phyloP scores from a whole-genome alignment of 2,329 filamentous ascomycete species.

The Parascedosporium putredinis region DNA sequence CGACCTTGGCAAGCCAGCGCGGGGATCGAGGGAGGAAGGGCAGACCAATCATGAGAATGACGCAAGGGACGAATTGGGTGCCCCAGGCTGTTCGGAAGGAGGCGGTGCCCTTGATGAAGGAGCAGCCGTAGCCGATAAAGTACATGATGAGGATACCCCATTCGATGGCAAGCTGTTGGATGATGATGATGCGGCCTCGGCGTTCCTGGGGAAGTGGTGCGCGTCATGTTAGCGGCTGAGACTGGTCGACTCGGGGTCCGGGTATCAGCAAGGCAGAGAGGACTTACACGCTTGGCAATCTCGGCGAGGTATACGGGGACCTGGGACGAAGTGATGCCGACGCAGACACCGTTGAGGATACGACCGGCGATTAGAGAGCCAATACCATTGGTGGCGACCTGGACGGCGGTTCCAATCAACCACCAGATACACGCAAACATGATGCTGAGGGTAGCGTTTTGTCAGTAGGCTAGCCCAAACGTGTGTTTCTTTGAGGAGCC shows the following conservation, averaged over 20 bases:
- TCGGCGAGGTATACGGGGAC: slow-evolving; percentile 61
- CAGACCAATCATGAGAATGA: slow-evolving; percentile 47
- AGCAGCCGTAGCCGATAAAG: slow-evolving; percentile 55
- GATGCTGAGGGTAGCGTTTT: slow-evolving; percentile 9
- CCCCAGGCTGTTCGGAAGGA: slow-evolving; percentile 57
- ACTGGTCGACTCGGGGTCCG: neutral
- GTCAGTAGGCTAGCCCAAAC: too few species aligned
- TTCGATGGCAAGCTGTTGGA: slow-evolving; percentile 67
- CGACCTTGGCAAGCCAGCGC: slow-evolving; percentile 52
- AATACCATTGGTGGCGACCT: slow-evolving; percentile 13
- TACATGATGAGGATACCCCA: slow-evolving; percentile 59
- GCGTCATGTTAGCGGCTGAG: neutral
- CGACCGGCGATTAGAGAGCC: slow-evolving; percentile 37
- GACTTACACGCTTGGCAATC: slow-evolving; percentile 23
- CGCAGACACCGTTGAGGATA: slow-evolving; percentile 53
- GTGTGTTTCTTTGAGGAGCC: too few species aligned
- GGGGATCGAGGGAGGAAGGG: slow-evolving; percentile 52
- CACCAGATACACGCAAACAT: slow-evolving; percentile 15
- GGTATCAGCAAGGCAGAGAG: neutral
- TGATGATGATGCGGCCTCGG: slow-evolving; percentile 54
- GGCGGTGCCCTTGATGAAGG: slow-evolving; percentile 44
- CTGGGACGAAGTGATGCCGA: slow-evolving; percentile 50
- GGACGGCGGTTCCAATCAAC: slow-evolving; percentile 14
- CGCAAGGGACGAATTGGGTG: slow-evolving; percentile 50
- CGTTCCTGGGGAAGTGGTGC: slow-evolving; percentile 31